Evolutionary conservation across 2,329 filamentous ascomycete species (phyloP).

Genomic region (Penicillium sp.): DNA sequence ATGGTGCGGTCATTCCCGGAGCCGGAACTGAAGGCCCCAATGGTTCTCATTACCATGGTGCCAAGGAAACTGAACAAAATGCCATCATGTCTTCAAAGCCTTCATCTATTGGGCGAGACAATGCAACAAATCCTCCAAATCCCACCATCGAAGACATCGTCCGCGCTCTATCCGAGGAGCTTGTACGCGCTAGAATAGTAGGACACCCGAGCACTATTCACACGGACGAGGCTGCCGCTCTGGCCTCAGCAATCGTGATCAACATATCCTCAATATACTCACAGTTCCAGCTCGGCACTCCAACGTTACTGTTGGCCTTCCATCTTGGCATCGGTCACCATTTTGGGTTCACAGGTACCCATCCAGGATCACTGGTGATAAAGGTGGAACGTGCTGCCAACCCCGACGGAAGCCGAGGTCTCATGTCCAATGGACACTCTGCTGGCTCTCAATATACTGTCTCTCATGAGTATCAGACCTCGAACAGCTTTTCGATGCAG

Average conservation of each 20-base stretch:
- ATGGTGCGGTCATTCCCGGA: conserved; percentile 14
- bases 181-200: conserved; percentile 32
- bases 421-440: conserved; percentile 9
- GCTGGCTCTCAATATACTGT: conserved; percentile 24
- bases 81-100: not conserved
- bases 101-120: conserved; percentile 7
- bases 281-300: conserved; percentile 23
- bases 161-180: conserved; percentile 33
- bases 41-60: not conserved
- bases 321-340: conserved; percentile 41
- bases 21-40: not conserved
- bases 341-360: conserved; percentile 33
- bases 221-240: conserved; percentile 31
- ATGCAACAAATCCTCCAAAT: conserved; percentile 4
- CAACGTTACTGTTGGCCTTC: conserved; percentile 33
- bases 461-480: conserved; percentile 29
- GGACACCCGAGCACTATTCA: conserved; percentile 31
- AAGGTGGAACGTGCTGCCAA: conserved; percentile 20
- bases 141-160: conserved; percentile 36
- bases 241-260: conserved; percentile 36
- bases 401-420: conserved; percentile 2
- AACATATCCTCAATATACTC: conserved; percentile 34
- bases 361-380: conserved; percentile 29
- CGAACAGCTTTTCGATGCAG: conserved; percentile 28
- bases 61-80: not conserved